Conservation (phyloP, 2,329 filamentous ascomycete species). For the Phyllosticta capitalensis region DNA sequence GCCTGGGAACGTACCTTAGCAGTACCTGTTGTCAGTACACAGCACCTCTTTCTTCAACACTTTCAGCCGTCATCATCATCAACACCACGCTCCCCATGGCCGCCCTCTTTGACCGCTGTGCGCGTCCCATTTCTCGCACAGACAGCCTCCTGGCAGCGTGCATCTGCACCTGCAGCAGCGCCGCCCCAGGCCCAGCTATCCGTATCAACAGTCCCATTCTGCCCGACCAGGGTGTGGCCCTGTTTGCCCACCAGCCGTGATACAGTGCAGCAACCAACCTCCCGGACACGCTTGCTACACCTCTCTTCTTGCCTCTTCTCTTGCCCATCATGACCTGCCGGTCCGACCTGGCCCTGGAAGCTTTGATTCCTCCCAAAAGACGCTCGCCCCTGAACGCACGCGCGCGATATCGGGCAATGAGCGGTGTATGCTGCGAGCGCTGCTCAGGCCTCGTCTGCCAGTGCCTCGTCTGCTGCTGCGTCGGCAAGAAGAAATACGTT, state of each 20-base stretch:
- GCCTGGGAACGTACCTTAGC: neutral
- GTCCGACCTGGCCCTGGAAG: neutral
- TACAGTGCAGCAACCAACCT: neutral
- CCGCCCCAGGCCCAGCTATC: neutral
- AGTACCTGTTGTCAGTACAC: neutral
- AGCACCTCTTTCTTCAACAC: neutral
- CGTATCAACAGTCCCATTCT: neutral
- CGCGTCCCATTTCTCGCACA: neutral
- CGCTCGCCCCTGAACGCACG: slow-evolving; percentile 8
- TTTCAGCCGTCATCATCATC: neutral
- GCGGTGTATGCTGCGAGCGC: slow-evolving; percentile 8
- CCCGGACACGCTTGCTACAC: neutral
- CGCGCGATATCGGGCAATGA: slow-evolving; percentile 11
- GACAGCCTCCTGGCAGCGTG: neutral
- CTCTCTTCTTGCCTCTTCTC: neutral
- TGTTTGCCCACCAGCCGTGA: neutral
- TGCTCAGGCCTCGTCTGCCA: neutral
- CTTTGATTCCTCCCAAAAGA: slow-evolving; percentile 4
- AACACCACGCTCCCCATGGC: neutral
- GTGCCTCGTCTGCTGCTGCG: neutral
- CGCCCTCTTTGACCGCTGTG: neutral
- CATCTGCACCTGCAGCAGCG: neutral
- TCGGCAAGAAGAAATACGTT: neutral
- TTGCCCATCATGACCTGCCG: neutral
- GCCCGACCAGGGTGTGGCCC: neutral